A percentile compares a stretch with the other conserved stretches of the same genome.
phyloP scores from a whole-genome alignment of 177 flowering plant species.

The Tripterygium wilfordii region DNA sequence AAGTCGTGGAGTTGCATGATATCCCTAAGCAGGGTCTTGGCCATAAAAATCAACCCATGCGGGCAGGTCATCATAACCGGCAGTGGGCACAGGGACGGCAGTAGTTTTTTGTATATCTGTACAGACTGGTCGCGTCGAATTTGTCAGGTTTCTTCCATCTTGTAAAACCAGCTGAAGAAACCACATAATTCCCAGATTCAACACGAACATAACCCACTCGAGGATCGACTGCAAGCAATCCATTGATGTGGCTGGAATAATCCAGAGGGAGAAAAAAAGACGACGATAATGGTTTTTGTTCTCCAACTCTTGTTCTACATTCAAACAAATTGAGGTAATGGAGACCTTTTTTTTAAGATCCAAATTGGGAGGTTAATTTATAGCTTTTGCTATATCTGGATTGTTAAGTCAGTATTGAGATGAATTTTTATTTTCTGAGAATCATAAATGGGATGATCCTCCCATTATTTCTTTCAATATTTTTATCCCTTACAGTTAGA shows the following conservation, averaged over 20 bases:
- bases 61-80: constrained; percentile 48
- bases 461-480: too few relatives aligned
- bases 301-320: too few relatives aligned
- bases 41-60: constrained; percentile 33
- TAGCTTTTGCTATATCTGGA: too few relatives aligned
- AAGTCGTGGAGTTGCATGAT: constrained; percentile 80
- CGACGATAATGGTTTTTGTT: too few relatives aligned
- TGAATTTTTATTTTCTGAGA: too few relatives aligned
- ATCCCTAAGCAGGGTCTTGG: constrained; percentile 65
- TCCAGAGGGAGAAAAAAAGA: too few relatives aligned
- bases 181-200: neutral
- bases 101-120: constrained; percentile 12
- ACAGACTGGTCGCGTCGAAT: constrained; percentile 1
- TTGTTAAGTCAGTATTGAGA: too few relatives aligned
- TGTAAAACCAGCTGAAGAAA: constrained; percentile 8
- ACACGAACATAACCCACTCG: neutral
- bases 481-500: too few relatives aligned
- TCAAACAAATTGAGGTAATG: too few relatives aligned
- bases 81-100: constrained; percentile 53
- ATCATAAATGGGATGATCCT: too few relatives aligned
- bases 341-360: too few relatives aligned
- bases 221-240: constrained; percentile 2
- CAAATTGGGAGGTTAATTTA: too few relatives aligned
- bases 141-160: constrained; percentile 16
- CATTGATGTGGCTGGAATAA: neutral